Percentiles rank a stretch among this genome's conserved stretches.
phyloP scores from a whole-genome alignment of 164 flowering plant species.

The Stephania japonica region DNA sequence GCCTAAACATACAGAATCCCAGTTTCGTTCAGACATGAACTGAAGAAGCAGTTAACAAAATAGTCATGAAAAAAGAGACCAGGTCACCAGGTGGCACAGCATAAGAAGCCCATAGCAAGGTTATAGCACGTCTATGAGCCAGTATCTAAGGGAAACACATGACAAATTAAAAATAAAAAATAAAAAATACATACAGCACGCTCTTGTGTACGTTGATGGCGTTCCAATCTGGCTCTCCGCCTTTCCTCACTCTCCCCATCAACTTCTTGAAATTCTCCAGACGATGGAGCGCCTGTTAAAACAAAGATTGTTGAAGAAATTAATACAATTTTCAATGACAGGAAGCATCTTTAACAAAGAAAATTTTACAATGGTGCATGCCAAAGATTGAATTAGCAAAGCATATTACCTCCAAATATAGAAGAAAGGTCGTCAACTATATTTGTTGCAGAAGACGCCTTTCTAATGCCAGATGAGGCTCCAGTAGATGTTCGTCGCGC shows the following conservation, averaged over 20 bases:
- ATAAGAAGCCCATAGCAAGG: background rate
- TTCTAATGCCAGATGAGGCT: conserved; percentile 53
- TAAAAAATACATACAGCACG: conserved; percentile 48
- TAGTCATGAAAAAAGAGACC: background rate
- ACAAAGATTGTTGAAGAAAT: too few species aligned
- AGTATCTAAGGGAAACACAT: background rate
- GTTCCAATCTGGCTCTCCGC: conserved; percentile 58
- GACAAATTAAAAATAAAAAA: background rate
- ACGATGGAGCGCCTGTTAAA: conserved; percentile 32
- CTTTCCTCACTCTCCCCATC: conserved; percentile 82
- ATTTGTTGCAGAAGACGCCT: conserved; percentile 73
- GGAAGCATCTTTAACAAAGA: too few species aligned
- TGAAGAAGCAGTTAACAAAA: background rate
- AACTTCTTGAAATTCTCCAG: conserved; percentile 62
- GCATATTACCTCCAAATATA: conserved; percentile 6
- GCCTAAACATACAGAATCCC: conserved; percentile 36
- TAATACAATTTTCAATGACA: too few species aligned
- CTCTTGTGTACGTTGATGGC: conserved; percentile 49
- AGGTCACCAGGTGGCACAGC: background rate
- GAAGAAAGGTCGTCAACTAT: conserved; percentile 66
- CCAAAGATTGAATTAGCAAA: conserved; percentile 1
- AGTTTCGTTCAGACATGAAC: background rate
- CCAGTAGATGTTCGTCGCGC: conserved; percentile 46
- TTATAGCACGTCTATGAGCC: background rate
- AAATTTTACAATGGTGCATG: background rate